Percentiles rank a stretch among this genome's conserved stretches.
Conservation (phyloP, 2,329 filamentous ascomycete species). For the Fusarium coicis region DNA sequence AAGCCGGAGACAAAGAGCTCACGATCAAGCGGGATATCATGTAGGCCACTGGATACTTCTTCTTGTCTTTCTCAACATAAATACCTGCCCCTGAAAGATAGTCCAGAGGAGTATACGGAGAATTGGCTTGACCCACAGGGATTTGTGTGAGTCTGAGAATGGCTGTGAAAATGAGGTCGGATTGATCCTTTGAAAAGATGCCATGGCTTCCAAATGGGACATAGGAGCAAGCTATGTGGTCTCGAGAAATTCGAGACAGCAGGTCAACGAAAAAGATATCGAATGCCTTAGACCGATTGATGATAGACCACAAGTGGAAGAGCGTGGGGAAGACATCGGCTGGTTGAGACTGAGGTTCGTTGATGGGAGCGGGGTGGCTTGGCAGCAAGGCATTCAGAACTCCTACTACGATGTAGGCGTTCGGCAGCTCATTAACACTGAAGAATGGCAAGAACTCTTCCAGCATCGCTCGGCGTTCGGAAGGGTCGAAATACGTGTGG, state of each 20-base stretch:
- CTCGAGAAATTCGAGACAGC: slow-evolving; percentile 85
- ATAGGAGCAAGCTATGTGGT: slow-evolving; percentile 79
- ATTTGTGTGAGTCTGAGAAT: slow-evolving; percentile 92
- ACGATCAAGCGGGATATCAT: slow-evolving; percentile 93
- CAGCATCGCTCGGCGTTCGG: slow-evolving; percentile 82
- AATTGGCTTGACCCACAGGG: slow-evolving; percentile 94
- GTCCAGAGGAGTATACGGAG: slow-evolving; percentile 89
- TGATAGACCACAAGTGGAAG: slow-evolving; percentile 95
- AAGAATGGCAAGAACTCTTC: slow-evolving; percentile 87
- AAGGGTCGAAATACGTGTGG: slow-evolving; percentile 91
- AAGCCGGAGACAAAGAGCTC: slow-evolving; percentile 89
- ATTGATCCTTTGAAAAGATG: slow-evolving; percentile 92
- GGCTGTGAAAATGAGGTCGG: slow-evolving; percentile 91
- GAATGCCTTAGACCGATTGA: slow-evolving; percentile 87
- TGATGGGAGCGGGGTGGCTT: slow-evolving; percentile 79
- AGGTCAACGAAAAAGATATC: slow-evolving; percentile 91
- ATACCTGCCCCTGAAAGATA: slow-evolving; percentile 83
- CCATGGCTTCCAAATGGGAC: slow-evolving; percentile 87
- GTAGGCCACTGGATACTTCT: slow-evolving; percentile 91
- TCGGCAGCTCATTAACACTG: slow-evolving; percentile 90
- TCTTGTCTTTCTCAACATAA: slow-evolving; percentile 90
- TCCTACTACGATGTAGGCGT: slow-evolving; percentile 92
- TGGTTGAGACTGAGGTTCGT: slow-evolving; percentile 80
- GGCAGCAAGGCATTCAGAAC: slow-evolving; percentile 89
- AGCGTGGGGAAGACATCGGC: slow-evolving; percentile 91